Base-by-base conservation (phyloP, 768 basidiomycete genomes). In the Lactifluus subvellereus region DNA sequence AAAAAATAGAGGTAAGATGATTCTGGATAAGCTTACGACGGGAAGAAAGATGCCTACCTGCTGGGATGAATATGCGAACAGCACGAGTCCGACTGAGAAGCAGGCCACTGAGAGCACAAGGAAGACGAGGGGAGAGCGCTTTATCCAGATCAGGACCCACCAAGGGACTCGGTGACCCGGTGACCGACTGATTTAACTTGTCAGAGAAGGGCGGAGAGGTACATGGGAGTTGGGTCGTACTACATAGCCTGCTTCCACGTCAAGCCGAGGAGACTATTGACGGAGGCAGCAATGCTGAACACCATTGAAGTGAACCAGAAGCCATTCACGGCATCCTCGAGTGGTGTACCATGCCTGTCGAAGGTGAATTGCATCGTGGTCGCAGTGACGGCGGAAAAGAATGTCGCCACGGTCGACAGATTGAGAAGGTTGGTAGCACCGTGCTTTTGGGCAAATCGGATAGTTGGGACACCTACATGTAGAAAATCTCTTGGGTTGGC, bases 121-220 rank as follows among this genome's bases (percentile, higher is more conserved):
- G 76, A 91, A 90, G 65, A 91, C 87, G 38, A 92, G 78, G 14
- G 89, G 89, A 6, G 88, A 89, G 40, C 89, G 79, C 71, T 91
- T 91, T 76, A 91, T 91, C 89, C 88, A 92, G 67, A 91, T 91
- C 60, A 88, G 74, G 49, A 89, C 86, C 87, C 88, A 89, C 87
- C 87, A 88, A 0, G 88, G 87, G 48, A 88, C 86, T 57, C 85
- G 83, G 72, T 89, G 83, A 9, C 85, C 84, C 20, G 87, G 88
- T 42, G 86, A 88, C 58, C 87, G 87, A 71, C 87, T 88, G 55
- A 10, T 60, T 56, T 20, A 66, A 59, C 51, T 59, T 54, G 10
- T 45, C 60, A 71, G 11, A 20, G 30, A 54, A 6, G 48, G 11
- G 4, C 16, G 1, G 18, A 55, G 68, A 64, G 53, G 55, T 35